phyloP scores from a whole-genome alignment of 2,329 filamentous ascomycete species.

The Trichoderma pleuroti region DNA sequence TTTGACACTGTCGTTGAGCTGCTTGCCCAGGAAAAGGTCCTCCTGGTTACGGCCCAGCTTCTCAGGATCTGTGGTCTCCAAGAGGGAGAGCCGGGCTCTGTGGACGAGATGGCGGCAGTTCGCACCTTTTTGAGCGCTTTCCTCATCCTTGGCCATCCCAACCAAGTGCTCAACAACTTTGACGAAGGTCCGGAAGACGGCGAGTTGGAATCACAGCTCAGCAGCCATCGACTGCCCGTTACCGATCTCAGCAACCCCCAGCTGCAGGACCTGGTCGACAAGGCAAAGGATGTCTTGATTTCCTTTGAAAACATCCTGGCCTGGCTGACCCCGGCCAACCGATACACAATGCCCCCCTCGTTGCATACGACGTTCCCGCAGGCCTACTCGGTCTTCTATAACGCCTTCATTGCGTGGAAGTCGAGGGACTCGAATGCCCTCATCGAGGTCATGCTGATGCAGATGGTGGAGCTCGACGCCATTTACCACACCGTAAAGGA shows the following conservation, averaged over 20 bases:
- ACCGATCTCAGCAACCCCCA: slow-evolving; percentile 58
- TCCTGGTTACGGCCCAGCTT: slow-evolving; percentile 62
- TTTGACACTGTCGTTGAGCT: slow-evolving; percentile 73
- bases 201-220: slow-evolving; percentile 40
- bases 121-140: slow-evolving; percentile 77
- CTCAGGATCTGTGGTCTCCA: slow-evolving; percentile 67
- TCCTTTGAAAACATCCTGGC: slow-evolving; percentile 73
- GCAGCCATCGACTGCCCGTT: slow-evolving; percentile 33
- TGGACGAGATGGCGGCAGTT: slow-evolving; percentile 66
- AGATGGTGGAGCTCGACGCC: slow-evolving; percentile 78
- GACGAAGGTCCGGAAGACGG: slow-evolving; percentile 57
- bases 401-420: slow-evolving; percentile 81
- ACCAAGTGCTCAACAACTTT: slow-evolving; percentile 72
- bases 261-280: slow-evolving; percentile 68
- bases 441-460: slow-evolving; percentile 80
- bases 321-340: slow-evolving; percentile 62
- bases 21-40: slow-evolving; percentile 63
- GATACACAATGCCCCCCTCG: slow-evolving; percentile 61
- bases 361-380: slow-evolving; percentile 62
- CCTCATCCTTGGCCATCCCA: slow-evolving; percentile 74
- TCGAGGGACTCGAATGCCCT: slow-evolving; percentile 73
- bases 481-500: slow-evolving; percentile 83
- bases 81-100: slow-evolving; percentile 60
- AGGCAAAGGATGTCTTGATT: slow-evolving; percentile 72
- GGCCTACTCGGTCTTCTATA: slow-evolving; percentile 69